These are phyloP conservation scores for Kwoniella mangroviensis DNA, from an alignment of 768 basidiomycete species.

Conservation along the genomic window DNA sequence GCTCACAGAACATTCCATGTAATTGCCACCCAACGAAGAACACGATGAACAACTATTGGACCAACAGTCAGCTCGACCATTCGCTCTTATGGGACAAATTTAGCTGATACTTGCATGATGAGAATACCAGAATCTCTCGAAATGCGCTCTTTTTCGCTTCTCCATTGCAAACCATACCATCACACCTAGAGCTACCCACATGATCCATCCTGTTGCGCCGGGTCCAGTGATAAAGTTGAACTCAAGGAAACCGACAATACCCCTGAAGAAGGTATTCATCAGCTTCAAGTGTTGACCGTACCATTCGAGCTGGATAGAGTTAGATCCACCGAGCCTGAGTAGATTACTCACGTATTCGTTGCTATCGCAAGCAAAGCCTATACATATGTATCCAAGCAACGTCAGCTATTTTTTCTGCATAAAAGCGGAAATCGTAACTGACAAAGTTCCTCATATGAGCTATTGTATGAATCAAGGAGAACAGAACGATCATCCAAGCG, in stretches of 20 bases:
- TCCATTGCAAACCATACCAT: conserved; percentile 88
- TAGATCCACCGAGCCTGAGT: not conserved
- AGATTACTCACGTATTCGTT: conserved; percentile 33
- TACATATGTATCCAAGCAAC: conserved; percentile 60
- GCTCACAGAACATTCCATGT: conserved; percentile 79
- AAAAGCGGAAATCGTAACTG: not conserved
- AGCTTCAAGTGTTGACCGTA: not conserved
- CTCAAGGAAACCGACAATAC: conserved; percentile 71
- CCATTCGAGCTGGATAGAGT: too few species aligned
- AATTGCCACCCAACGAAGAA: conserved; percentile 96
- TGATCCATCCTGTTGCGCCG: conserved; percentile 79
- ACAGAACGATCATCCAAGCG: conserved; percentile 85
- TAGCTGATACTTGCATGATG: conserved; percentile 42
- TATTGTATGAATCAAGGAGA: conserved; percentile 73
- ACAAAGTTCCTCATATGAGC: conserved; percentile 66
- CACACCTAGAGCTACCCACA: conserved; percentile 69
- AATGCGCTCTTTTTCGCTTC: conserved; percentile 74
- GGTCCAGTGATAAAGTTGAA: conserved; percentile 74
- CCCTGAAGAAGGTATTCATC: conserved; percentile 55
- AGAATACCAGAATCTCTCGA: conserved; percentile 64
- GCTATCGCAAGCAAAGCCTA: conserved; percentile 74
- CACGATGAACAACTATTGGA: conserved; percentile 81
- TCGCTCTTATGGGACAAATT: not conserved
- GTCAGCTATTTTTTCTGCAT: not conserved
- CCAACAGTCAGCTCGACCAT: conserved; percentile 47